Evolutionary conservation across 73 alveolate species (phyloP).

Genomic region (Tetrahymena borealis): DNA sequence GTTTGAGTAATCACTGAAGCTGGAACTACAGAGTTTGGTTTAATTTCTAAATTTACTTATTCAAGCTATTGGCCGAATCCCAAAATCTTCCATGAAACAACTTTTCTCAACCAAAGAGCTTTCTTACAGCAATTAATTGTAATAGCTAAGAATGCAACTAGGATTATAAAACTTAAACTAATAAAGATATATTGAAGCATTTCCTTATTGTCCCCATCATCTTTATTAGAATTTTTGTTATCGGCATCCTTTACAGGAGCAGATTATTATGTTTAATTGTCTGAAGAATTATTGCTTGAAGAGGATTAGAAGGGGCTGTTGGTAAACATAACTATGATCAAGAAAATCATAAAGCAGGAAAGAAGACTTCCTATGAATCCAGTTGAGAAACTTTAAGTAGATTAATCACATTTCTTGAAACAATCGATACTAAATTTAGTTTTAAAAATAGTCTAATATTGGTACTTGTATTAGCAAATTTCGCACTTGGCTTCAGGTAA

Average conservation of each 20-base stretch:
- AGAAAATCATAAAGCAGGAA: neutral
- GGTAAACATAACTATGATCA: neutral
- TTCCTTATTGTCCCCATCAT: neutral
- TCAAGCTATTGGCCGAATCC: neutral
- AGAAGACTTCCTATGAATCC: neutral
- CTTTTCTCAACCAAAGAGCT: neutral
- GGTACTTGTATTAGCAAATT: neutral
- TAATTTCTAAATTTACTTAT: neutral
- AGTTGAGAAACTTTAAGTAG: neutral
- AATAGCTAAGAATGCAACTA: neutral
- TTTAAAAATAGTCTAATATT: neutral
- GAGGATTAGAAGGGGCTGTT: neutral
- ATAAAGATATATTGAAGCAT: neutral
- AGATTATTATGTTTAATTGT: neutral
- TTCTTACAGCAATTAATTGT: neutral
- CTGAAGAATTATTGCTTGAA: neutral
- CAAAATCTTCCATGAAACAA: neutral
- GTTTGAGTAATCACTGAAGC: neutral
- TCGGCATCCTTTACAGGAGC: neutral
- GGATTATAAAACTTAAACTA: neutral
- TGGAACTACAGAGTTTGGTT: neutral
- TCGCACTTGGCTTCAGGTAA: neutral
- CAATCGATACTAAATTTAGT: neutral
- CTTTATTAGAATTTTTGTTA: neutral
- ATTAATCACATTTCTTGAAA: neutral